Evolutionary conservation across 2,329 filamentous ascomycete species (phyloP), one percentile per base, ranked within the genome.

Genomic region (Ophiostoma sp.): DNA sequence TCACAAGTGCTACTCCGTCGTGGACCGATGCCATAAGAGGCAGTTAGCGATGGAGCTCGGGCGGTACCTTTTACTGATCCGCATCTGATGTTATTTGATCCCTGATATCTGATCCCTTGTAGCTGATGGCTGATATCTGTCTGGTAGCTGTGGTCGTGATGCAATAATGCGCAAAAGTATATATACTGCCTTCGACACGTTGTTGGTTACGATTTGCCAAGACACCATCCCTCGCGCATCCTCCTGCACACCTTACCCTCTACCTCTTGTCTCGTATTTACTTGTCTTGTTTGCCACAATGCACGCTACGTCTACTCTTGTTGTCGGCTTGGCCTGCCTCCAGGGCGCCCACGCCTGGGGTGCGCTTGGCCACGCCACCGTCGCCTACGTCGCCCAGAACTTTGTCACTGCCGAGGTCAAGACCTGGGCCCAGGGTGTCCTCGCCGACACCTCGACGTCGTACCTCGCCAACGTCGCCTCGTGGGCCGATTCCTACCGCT

Each of bases 351-450:
- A 69, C 17, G 81, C 81, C 69, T 82, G 81, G 81, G 81, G 81
- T 15, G 76, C 77, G 8, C 78, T 82, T 72, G 84, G 84, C 72
- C 84, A 86, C 75, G 81, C 82, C 72, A 83, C 84, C 0, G 79
- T 86, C n/a, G 84, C 84, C 27, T 84, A 85, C 75, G 76, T 86
- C 62, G 84, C 84, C 1, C 80, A 79, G 68, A 80, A 83, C 76
- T 84, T 84, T 73, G 79, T 86, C 10, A 72, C 78, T 17, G 69
- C 80, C 0, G 77, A 78, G 13, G 84, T 83, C 0, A 75, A 78
- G 68, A 72, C 76, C 11, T 81, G 80, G 75, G 79, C 84, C 74
- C 79, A 84, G 74, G 70, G 68, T 3, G 75, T 84, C 64, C 79
- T 86, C 8, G 78, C 77, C 57, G 82, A 84, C 73, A 76, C 77